phyloP scores from a whole-genome alignment of 495 filamentous ascomycete species.

The Penicillium manginii region DNA sequence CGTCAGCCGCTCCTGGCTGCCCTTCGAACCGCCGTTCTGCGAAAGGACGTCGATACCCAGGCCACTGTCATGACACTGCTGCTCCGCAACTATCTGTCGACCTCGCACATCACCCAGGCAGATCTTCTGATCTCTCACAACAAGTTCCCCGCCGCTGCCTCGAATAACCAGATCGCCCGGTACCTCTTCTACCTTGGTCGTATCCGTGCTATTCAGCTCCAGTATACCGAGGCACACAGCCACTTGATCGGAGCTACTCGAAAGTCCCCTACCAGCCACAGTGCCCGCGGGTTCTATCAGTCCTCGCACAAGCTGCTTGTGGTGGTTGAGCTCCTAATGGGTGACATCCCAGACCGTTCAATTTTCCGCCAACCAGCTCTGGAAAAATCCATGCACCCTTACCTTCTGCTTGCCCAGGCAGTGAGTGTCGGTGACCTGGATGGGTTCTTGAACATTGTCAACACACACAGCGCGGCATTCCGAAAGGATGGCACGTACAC shows the following conservation, averaged over 20 bases:
- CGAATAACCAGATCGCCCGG: constrained; percentile 96
- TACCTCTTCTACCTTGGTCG: constrained; percentile 96
- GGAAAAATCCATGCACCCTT: constrained; percentile 85
- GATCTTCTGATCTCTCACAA: constrained; percentile 95
- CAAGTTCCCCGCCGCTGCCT: constrained; percentile 87
- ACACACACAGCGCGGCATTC: constrained; percentile 80
- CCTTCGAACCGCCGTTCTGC: constrained; percentile 87
- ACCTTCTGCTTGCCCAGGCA: constrained; percentile 89
- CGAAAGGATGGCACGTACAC: constrained; percentile 93
- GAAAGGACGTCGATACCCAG: constrained; percentile 95
- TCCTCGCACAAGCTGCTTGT: constrained; percentile 91
- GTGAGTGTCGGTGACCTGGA: constrained; percentile 94
- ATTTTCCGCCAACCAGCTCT: constrained; percentile 87
- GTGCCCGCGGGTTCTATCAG: constrained; percentile 91
- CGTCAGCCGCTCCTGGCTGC: constrained; percentile 85
- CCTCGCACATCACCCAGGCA: constrained; percentile 95
- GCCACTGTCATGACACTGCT: constrained; percentile 92
- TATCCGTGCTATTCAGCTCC: constrained; percentile 92
- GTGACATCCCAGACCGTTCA: constrained; percentile 93
- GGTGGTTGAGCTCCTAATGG: constrained; percentile 97
- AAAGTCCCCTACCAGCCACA: constrained; percentile 87
- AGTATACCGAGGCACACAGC: constrained; percentile 96
- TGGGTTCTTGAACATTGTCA: constrained; percentile 83
- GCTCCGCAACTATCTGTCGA: constrained; percentile 93
- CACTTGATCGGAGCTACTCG: constrained; percentile 89